Conservation (phyloP, 2,329 filamentous ascomycete genomes). For the Penicillium decumbens region DNA sequence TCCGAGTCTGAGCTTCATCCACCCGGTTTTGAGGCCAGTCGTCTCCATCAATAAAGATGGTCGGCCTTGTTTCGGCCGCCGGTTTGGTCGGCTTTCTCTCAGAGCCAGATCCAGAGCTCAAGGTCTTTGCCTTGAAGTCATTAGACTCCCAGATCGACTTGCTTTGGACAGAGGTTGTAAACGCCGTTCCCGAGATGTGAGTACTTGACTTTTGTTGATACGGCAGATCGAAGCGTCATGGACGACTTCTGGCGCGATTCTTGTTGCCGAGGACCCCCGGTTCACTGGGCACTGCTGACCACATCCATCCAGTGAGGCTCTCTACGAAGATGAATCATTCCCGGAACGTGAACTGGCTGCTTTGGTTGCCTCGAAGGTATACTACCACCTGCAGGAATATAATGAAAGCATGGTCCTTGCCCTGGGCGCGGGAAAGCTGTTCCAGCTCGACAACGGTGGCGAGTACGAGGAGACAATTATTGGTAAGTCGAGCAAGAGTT, state of each 20-base stretch:
- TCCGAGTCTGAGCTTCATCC: constrained; percentile 10
- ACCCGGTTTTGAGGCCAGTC: constrained; percentile 11
- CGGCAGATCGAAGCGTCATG: neutral
- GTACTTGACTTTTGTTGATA: constrained; percentile 27
- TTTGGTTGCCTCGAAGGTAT: constrained; percentile 92
- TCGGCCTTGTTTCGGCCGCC: constrained; percentile 87
- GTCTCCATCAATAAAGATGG: constrained; percentile 57
- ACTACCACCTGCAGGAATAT: constrained; percentile 98
- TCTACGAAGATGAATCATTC: constrained; percentile 95
- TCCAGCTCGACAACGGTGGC: constrained; percentile 82
- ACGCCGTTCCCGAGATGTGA: constrained; percentile 88
- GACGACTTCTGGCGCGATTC: constrained; percentile 2
- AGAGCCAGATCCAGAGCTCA: constrained; percentile 89
- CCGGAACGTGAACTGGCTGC: constrained; percentile 91
- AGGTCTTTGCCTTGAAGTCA: constrained; percentile 89
- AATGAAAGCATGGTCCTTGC: constrained; percentile 99
- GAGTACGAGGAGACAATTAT: constrained; percentile 99
- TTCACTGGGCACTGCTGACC: constrained; percentile 13
- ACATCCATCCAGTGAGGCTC: constrained; percentile 66
- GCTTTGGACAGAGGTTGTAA: constrained; percentile 95
- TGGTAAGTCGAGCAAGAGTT: constrained; percentile 48
- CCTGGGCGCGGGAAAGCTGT: constrained; percentile 86
- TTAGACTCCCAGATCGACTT: constrained; percentile 96
- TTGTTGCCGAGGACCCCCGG: constrained; percentile 1
- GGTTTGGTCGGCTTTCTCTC: constrained; percentile 92